Percentiles rank a stretch among this genome's conserved stretches.
Conservation (phyloP, 805 yeast genomes). For the Sugiyamaella boreocaroliniensis region DNA sequence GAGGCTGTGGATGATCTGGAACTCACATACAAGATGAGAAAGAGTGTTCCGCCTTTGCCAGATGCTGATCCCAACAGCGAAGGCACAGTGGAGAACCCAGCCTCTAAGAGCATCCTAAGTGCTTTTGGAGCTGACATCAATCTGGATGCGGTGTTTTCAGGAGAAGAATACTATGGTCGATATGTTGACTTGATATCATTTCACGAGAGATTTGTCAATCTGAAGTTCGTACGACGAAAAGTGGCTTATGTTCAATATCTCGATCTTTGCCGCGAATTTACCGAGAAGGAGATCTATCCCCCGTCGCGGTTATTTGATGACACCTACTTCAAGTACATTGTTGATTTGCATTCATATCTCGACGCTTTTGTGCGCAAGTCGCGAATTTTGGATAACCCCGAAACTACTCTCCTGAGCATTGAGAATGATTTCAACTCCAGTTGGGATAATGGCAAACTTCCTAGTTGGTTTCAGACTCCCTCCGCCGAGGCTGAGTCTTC, state of each 20-base stretch:
- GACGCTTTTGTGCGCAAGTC: slow-evolving; percentile 40
- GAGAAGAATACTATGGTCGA: slow-evolving; percentile 59
- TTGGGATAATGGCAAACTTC: slow-evolving; percentile 19
- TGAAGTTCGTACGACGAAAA: slow-evolving; percentile 33
- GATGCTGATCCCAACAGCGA: slow-evolving; percentile 10
- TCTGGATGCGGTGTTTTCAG: slow-evolving; percentile 45
- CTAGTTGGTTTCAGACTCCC: slow-evolving; percentile 6
- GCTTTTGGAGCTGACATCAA: slow-evolving; percentile 44
- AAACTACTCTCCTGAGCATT: slow-evolving; percentile 26
- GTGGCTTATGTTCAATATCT: slow-evolving; percentile 47
- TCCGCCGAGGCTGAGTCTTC: background rate
- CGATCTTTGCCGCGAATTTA: slow-evolving; percentile 38
- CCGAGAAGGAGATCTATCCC: slow-evolving; percentile 21
- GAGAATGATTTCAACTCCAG: slow-evolving; percentile 24
- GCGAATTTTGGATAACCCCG: slow-evolving; percentile 43
- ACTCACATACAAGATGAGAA: slow-evolving; percentile 15
- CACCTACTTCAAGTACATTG: slow-evolving; percentile 42
- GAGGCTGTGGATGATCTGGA: slow-evolving; percentile 28
- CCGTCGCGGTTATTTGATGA: slow-evolving; percentile 21
- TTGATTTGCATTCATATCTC: slow-evolving; percentile 45
- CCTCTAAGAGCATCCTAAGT: slow-evolving; percentile 39
- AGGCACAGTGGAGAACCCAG: slow-evolving; percentile 18
- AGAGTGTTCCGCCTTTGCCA: background rate
- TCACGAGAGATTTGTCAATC: slow-evolving; percentile 50
- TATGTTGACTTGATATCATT: slow-evolving; percentile 49